These are phyloP conservation scores for Dryadomyces quercivorus DNA, from an alignment of 2,329 filamentous ascomycete species.

Conservation along the genomic window DNA sequence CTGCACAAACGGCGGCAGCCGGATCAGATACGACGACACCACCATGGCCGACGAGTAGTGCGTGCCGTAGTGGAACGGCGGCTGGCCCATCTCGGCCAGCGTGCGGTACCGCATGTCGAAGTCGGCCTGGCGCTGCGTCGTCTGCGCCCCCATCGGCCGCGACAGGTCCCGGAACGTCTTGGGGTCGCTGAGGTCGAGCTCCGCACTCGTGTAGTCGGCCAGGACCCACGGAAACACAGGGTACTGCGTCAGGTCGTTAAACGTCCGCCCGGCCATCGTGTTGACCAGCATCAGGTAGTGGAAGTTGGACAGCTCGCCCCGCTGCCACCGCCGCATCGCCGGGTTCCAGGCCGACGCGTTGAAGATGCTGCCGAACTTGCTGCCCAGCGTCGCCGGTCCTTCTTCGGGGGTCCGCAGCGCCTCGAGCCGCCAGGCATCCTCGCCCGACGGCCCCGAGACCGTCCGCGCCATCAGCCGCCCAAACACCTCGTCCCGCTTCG, in stretches of 20 bases:
- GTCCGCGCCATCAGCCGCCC: constrained; percentile 65
- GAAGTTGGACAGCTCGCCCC: constrained; percentile 94
- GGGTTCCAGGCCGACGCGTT: constrained; percentile 71
- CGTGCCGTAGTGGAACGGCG: constrained; percentile 93
- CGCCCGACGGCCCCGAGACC: constrained; percentile 57
- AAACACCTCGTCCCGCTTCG: constrained; percentile 68
- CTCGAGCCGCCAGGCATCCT: constrained; percentile 87
- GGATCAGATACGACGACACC: constrained; percentile 89
- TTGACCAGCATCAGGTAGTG: constrained; percentile 98
- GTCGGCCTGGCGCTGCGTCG: constrained; percentile 58
- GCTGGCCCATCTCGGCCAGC: constrained; percentile 83
- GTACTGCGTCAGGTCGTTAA: constrained; percentile 97
- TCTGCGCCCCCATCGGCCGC: constrained; percentile 94
- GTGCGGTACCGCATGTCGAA: constrained; percentile 78
- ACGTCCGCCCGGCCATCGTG: constrained; percentile 90
- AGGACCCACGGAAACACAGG: constrained; percentile 97
- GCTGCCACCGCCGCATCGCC: constrained; percentile 79
- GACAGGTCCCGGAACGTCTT: constrained; percentile 80
- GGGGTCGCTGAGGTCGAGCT: constrained; percentile 76
- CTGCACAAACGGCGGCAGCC: constrained; percentile 89
- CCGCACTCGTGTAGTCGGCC: constrained; percentile 89
- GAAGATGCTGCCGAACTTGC: constrained; percentile 83
- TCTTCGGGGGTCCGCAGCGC: constrained; percentile 59
- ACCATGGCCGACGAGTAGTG: constrained; percentile 99
- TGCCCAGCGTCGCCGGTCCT: constrained; percentile 54